Percentiles rank a stretch among this genome's conserved stretches.
These are phyloP conservation scores for Cochlearia excelsa DNA, from an alignment of 345 rosid genomes.

Conservation along the genomic window DNA sequence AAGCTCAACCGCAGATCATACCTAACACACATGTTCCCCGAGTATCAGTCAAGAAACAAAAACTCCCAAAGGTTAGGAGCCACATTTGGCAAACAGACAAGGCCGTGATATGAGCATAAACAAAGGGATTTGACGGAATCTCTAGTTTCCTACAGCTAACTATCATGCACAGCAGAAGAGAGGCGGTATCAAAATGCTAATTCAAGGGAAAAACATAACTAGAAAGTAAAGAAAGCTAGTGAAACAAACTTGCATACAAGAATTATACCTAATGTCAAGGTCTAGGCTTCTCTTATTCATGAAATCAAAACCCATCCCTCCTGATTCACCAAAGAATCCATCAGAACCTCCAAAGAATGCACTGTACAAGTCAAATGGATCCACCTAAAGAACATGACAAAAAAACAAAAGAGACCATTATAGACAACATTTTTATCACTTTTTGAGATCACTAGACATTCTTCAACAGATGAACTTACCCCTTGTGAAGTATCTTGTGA, in stretches of 20 bases:
- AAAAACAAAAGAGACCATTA: background rate
- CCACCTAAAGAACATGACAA: slow-evolving; percentile 49
- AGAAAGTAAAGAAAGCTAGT: background rate
- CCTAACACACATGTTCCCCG: slow-evolving; percentile 37
- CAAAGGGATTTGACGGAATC: background rate
- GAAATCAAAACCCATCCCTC: slow-evolving; percentile 56
- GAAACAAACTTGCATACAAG: background rate
- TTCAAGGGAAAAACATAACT: background rate
- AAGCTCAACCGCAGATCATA: slow-evolving; percentile 70
- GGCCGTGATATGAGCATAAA: background rate
- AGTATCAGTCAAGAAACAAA: slow-evolving; percentile 5
- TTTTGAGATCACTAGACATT: background rate
- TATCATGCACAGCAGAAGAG: background rate
- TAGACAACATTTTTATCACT: background rate
- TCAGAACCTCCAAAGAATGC: slow-evolving; percentile 79
- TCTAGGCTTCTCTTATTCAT: slow-evolving; percentile 47
- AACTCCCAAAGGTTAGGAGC: slow-evolving; percentile 15
- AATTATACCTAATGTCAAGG: slow-evolving; percentile 66
- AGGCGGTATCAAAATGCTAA: background rate
- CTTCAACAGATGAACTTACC: slow-evolving; percentile 39
- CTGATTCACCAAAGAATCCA: slow-evolving; percentile 59
- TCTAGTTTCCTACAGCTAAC: background rate
- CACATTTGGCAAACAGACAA: background rate
- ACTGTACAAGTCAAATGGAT: slow-evolving; percentile 78
- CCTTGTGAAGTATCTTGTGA: slow-evolving; percentile 46